phyloP scores from a whole-genome alignment of 306 rosid species.

The Castanea sativa region DNA sequence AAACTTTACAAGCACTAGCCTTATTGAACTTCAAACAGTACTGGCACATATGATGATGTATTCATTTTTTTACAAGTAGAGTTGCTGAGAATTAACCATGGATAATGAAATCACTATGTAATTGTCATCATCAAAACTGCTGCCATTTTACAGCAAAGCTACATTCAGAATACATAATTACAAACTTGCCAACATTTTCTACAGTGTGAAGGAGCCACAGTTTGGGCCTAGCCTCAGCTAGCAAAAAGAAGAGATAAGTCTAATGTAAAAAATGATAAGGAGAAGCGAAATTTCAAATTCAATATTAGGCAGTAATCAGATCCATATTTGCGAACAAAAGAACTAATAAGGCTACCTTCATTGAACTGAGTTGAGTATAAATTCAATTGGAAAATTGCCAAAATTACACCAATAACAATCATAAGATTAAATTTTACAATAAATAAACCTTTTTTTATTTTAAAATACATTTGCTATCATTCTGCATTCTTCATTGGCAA shows the following conservation, averaged over 20 bases:
- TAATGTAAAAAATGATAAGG: not conserved
- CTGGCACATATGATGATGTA: no score
- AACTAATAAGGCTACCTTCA: not conserved
- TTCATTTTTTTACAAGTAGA: no score
- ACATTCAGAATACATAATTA: not conserved
- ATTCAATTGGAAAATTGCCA: not conserved
- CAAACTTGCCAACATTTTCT: not conserved
- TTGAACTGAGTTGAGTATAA: not conserved
- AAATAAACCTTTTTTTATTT: not conserved
- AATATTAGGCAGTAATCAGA: not conserved
- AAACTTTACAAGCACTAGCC: no score
- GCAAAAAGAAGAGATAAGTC: not conserved
- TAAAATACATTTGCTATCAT: not conserved
- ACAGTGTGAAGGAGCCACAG: not conserved
- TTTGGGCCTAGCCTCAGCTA: not conserved
- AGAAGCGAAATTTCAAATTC: not conserved
- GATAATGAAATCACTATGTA: not conserved
- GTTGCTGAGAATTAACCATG: no score
- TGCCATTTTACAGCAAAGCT: not conserved
- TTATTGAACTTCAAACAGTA: no score
- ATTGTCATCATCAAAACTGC: not conserved
- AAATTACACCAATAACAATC: not conserved
- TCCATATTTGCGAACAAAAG: not conserved
- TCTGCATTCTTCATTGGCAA: not conserved
- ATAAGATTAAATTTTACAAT: not conserved